Percentiles rank a stretch among this genome's conserved stretches.
These are phyloP conservation scores for Akanthomyces muscarius DNA, from an alignment of 2,329 filamentous ascomycete genomes.

Conservation along the genomic window DNA sequence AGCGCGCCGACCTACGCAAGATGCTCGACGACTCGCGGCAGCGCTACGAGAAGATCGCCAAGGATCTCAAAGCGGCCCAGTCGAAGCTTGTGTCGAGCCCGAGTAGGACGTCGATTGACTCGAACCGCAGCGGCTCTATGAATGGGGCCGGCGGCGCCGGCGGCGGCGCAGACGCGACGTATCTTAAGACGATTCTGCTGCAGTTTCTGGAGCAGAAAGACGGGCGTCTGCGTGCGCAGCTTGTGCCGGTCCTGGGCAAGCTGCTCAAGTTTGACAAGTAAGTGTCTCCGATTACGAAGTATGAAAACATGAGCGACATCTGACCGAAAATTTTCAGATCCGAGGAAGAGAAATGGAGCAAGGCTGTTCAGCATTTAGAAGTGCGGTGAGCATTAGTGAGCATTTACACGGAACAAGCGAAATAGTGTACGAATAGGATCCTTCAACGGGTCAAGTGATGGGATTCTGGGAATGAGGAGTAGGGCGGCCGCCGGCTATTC, in stretches of 20 bases:
- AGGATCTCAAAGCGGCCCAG: slow-evolving; percentile 55
- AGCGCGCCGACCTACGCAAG: slow-evolving; percentile 69
- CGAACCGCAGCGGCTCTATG: slow-evolving; percentile 40
- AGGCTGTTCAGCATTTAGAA: slow-evolving; percentile 25
- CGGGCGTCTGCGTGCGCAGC: slow-evolving; percentile 67
- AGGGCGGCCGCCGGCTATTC: neutral
- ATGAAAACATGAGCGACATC: neutral
- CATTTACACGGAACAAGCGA: too few species aligned
- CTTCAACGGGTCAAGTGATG: neutral
- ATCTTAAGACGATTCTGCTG: slow-evolving; percentile 75
- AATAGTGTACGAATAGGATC: neutral
- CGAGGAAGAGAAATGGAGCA: slow-evolving; percentile 27
- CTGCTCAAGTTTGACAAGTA: slow-evolving; percentile 73
- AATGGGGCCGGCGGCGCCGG: slow-evolving; percentile 28
- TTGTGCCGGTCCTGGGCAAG: slow-evolving; percentile 74
- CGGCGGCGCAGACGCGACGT: slow-evolving; percentile 49
- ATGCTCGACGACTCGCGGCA: slow-evolving; percentile 73
- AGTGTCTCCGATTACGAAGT: slow-evolving; percentile 28
- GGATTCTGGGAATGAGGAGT: neutral
- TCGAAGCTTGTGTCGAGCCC: slow-evolving; percentile 40
- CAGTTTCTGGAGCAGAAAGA: slow-evolving; percentile 81
- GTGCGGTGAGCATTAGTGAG: slow-evolving; percentile 5
- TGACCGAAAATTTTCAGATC: slow-evolving; percentile 20
- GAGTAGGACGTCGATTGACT: slow-evolving; percentile 43
- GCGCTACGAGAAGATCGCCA: slow-evolving; percentile 75